Evolutionary conservation across 2,329 filamentous ascomycete species (phyloP).

Genomic region (Septoria petroselini): DNA sequence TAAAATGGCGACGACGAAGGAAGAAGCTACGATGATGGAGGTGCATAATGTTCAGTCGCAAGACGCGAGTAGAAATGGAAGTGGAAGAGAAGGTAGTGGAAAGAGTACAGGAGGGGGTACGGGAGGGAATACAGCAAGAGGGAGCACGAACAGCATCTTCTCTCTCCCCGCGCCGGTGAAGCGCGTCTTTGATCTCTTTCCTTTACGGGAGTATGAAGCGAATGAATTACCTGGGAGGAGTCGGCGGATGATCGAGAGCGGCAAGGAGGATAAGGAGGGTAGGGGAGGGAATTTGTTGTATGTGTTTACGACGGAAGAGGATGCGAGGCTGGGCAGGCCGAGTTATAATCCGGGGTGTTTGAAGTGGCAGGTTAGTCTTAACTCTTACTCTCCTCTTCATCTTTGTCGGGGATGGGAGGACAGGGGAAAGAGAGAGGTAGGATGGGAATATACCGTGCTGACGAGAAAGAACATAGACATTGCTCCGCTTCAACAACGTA

Average conservation of each 20-base stretch:
- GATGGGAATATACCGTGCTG: slow-evolving; percentile 1
- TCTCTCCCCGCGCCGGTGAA: slow-evolving; percentile 72
- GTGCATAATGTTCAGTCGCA: neutral
- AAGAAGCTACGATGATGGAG: neutral
- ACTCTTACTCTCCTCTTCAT: neutral
- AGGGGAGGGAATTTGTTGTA: slow-evolving; percentile 58
- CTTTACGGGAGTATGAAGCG: slow-evolving; percentile 69
- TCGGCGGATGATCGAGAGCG: slow-evolving; percentile 44
- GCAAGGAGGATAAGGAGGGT: slow-evolving; percentile 30
- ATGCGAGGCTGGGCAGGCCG: slow-evolving; percentile 59
- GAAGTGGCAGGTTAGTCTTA: slow-evolving; percentile 80
- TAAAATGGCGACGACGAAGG: no score
- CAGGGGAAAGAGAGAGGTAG: neutral
- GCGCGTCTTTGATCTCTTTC: slow-evolving; percentile 78
- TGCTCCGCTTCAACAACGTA: slow-evolving; percentile 72
- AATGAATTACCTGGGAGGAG: slow-evolving; percentile 70
- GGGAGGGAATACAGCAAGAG: no score
- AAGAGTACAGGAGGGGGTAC: no score
- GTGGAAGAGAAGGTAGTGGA: no score
- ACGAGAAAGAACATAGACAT: slow-evolving; percentile 58
- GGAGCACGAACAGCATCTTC: slow-evolving; percentile 39
- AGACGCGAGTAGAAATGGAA: no score
- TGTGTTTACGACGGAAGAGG: slow-evolving; percentile 68
- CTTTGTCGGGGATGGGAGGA: neutral
- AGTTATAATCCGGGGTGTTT: slow-evolving; percentile 91